Percentiles rank a stretch among this genome's conserved stretches.
phyloP scores from a whole-genome alignment of 2,329 filamentous ascomycete species.

The Dactylellina cionopaga region DNA sequence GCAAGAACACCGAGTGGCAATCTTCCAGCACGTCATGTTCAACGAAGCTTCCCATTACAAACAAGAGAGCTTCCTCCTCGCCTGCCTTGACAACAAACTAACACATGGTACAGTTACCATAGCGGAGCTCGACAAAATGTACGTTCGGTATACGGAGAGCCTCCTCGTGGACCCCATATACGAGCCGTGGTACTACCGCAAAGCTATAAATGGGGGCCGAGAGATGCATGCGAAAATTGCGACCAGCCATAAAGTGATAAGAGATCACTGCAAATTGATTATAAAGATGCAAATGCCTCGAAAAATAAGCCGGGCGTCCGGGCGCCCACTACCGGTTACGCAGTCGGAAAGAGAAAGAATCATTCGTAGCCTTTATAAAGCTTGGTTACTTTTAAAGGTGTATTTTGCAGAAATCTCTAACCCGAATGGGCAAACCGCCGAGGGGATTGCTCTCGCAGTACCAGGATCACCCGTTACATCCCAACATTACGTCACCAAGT shows the following conservation, averaged over 20 bases:
- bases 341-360: slow-evolving; percentile 4
- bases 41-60: slow-evolving; percentile 11
- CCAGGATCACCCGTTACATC: no score
- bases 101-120: not conserved
- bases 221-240: not conserved
- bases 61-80: slow-evolving; percentile 15
- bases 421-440: not conserved
- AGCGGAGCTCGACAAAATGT: slow-evolving; percentile 1
- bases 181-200: slow-evolving; percentile 15
- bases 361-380: slow-evolving; percentile 8
- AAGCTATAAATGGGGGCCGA: not conserved
- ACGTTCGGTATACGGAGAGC: slow-evolving; percentile 2
- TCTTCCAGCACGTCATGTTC: slow-evolving; percentile 12
- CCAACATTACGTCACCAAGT: no score
- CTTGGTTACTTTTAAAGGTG: slow-evolving; percentile 16
- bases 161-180: not conserved
- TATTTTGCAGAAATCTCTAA: not conserved
- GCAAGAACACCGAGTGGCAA: not conserved
- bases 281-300: not conserved
- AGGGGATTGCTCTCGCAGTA: no score
- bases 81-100: not conserved
- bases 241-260: slow-evolving; percentile 1
- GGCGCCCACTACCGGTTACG: not conserved
- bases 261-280: not conserved
- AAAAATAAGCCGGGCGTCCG: not conserved